Evolutionary conservation across 2,329 filamentous ascomycete genomes (phyloP).

Genomic region (Mycosphaerelloides madeirae): DNA sequence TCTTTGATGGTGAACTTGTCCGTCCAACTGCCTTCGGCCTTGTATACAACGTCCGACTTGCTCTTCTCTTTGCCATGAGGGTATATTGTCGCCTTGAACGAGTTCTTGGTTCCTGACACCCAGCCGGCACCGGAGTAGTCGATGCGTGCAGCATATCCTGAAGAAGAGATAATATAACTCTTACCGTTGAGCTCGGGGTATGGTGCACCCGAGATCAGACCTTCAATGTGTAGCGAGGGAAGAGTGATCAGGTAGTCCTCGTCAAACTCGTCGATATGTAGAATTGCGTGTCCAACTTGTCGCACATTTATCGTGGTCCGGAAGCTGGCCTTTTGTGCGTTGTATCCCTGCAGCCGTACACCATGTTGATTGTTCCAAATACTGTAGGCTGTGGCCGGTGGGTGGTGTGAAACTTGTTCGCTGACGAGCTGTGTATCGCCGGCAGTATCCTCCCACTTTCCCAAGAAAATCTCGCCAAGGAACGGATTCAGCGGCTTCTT

Average conservation of each 20-base stretch:
- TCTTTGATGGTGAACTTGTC: conserved; percentile 74
- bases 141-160: conserved; percentile 81
- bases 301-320: conserved; percentile 91
- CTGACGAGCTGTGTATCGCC: conserved; percentile 83
- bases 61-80: conserved; percentile 62
- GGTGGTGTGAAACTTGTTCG: conserved; percentile 96
- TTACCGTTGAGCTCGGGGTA: conserved; percentile 86
- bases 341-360: conserved; percentile 74
- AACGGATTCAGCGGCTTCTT: conserved; percentile 99
- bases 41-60: conserved; percentile 62
- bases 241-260: conserved; percentile 89
- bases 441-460: conserved; percentile 77
- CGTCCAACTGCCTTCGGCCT: conserved; percentile 86
- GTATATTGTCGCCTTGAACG: conserved; percentile 71
- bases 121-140: conserved; percentile 93
- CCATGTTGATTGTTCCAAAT: conserved; percentile 84
- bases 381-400: conserved; percentile 88
- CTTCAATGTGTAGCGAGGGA: conserved; percentile 87
- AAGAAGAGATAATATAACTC: conserved; percentile 80
- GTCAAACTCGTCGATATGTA: conserved; percentile 62
- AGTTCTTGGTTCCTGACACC: conserved; percentile 94
- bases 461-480: conserved; percentile 88
- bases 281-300: conserved; percentile 68
- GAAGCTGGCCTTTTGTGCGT: conserved; percentile 94
- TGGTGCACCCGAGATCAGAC: conserved; percentile 76